phyloP scores from a whole-genome alignment of 805 yeast genomes.

The Babjeviella inositovora region DNA sequence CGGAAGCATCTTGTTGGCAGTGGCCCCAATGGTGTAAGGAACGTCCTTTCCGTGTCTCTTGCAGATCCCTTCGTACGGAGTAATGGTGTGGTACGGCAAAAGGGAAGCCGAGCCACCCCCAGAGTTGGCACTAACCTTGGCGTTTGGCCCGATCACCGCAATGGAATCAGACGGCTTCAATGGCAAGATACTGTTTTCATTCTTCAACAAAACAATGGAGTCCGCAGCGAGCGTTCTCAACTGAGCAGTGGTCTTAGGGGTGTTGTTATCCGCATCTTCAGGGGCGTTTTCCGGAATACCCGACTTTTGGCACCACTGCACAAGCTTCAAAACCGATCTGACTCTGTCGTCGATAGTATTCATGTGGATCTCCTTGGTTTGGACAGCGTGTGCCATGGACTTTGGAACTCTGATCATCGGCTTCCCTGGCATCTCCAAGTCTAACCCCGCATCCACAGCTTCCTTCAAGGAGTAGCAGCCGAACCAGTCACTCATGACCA shows the following conservation, averaged over 20 bases:
- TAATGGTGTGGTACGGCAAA: conserved; percentile 25
- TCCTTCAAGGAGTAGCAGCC: conserved; percentile 33
- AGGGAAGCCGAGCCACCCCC: conserved; percentile 54
- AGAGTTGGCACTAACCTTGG: conserved; percentile 26
- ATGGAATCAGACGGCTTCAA: conserved; percentile 19
- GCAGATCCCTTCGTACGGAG: conserved; percentile 34
- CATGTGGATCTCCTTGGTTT: conserved; percentile 18
- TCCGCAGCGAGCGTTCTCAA: conserved; percentile 31
- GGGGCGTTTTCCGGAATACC: conserved; percentile 23
- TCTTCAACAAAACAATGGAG: conserved; percentile 38
- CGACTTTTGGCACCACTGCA: conserved; percentile 21
- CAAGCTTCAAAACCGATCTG: conserved; percentile 25
- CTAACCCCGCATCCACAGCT: conserved; percentile 37
- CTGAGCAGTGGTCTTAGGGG: conserved; percentile 24
- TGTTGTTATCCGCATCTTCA: conserved; percentile 19
- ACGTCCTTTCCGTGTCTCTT: no score
- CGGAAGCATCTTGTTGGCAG: conserved; percentile 2
- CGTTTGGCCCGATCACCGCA: conserved; percentile 48
- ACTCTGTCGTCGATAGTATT: conserved; percentile 30
- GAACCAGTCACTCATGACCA: conserved; percentile 49
- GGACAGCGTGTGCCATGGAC: conserved; percentile 22
- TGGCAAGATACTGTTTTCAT: conserved; percentile 30
- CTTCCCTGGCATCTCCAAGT: conserved; percentile 57
- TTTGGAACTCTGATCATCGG: conserved; percentile 23
- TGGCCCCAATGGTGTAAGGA: conserved; percentile 1